Conservation (phyloP, 371 early-diverging fungal species). For the Mortierella sp. region DNA sequence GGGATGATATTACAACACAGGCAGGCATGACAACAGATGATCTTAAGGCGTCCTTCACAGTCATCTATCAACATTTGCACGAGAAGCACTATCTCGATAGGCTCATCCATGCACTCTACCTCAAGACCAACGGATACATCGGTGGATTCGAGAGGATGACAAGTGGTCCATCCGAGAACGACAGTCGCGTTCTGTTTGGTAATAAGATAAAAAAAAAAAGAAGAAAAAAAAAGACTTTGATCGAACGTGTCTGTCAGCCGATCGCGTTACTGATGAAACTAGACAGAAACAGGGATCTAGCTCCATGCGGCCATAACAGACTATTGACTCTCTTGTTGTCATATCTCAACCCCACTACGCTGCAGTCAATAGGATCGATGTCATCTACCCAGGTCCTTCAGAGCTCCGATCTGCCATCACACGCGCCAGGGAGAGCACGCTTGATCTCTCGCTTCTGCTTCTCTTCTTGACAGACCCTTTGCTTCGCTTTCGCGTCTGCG, state of each 20-base stretch:
- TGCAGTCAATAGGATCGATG: constrained; percentile 17
- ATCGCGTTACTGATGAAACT: neutral
- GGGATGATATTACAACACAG: neutral
- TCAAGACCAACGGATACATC: neutral
- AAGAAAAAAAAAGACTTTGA: neutral
- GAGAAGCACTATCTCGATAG: constrained; percentile 41
- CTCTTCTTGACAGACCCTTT: constrained; percentile 15
- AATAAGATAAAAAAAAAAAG: neutral
- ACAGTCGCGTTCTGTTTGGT: constrained; percentile 27
- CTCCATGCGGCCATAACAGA: too few species aligned
- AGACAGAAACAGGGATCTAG: too few species aligned
- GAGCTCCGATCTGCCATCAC: constrained; percentile 9
- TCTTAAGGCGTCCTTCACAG: constrained; percentile 3
- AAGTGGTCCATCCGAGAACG: neutral
- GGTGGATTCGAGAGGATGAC: neutral
- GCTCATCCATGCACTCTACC: constrained; percentile 26
- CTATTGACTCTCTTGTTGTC: neutral
- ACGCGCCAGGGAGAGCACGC: neutral
- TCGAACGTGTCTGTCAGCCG: neutral
- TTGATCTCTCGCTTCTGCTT: constrained; percentile 8
- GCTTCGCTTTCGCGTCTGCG: constrained; percentile 38
- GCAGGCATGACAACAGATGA: neutral
- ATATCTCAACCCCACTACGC: neutral
- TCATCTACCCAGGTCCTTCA: constrained; percentile 20
- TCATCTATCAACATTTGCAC: constrained; percentile 15